phyloP scores from a whole-genome alignment of 75 land plant genomes.

The Pseudotsuga menziesii region DNA sequence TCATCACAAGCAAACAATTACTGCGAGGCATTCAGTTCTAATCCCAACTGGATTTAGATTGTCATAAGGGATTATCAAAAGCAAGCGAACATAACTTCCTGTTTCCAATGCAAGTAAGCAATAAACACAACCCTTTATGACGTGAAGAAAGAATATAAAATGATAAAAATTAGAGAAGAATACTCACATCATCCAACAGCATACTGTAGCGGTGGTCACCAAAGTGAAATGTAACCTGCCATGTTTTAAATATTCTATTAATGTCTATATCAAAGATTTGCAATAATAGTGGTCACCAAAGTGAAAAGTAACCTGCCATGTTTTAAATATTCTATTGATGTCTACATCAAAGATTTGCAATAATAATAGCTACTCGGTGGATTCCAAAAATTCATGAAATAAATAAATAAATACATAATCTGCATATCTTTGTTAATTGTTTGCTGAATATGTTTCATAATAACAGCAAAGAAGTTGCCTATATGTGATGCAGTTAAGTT shows the following conservation, averaged over 20 bases:
- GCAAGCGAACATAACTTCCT: background rate
- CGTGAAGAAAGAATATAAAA: background rate
- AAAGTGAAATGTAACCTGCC: constrained; percentile 64
- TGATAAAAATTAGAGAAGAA: background rate
- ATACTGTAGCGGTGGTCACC: constrained; percentile 55
- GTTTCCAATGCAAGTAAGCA: background rate
- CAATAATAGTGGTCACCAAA: constrained; percentile 33
- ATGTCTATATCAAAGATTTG: background rate
- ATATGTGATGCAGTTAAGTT: background rate
- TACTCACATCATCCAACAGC: constrained; percentile 82
- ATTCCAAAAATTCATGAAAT: background rate
- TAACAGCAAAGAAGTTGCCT: background rate
- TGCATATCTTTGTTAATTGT: background rate
- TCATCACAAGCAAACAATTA: background rate
- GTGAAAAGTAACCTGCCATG: constrained; percentile 57
- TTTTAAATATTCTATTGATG: background rate
- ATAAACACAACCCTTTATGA: background rate
- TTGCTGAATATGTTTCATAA: background rate
- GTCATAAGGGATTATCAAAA: background rate
- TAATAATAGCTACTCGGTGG: background rate
- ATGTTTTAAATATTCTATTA: background rate
- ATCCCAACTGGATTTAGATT: background rate
- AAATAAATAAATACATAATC: background rate
- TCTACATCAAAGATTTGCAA: background rate
- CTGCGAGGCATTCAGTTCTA: background rate